These are phyloP conservation scores for Penicillium verhagenii DNA, from an alignment of 495 filamentous ascomycete species.

Conservation along the genomic window DNA sequence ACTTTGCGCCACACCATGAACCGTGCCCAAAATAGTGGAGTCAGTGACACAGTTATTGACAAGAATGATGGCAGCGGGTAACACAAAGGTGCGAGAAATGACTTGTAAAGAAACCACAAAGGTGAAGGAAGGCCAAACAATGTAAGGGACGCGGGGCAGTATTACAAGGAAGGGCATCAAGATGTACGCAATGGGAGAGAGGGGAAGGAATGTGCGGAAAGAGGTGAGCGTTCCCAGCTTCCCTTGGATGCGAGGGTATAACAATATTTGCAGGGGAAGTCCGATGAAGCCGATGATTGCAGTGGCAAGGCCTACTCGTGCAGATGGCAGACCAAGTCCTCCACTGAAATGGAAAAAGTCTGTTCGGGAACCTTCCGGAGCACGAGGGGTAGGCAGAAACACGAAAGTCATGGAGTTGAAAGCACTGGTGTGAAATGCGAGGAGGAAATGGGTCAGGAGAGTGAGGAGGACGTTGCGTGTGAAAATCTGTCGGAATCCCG, in stretches of 20 bases:
- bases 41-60: constrained; percentile 68
- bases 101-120: constrained; percentile 66
- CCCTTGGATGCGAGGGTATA: constrained; percentile 63
- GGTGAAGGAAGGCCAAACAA: constrained; percentile 59
- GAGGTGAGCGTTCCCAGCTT: constrained; percentile 61
- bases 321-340: constrained; percentile 67
- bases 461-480: constrained; percentile 61
- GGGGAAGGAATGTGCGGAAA: constrained; percentile 56
- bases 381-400: constrained; percentile 65
- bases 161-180: constrained; percentile 66
- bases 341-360: constrained; percentile 66
- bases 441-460: constrained; percentile 60
- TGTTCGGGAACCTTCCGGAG: constrained; percentile 42
- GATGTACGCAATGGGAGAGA: constrained; percentile 66
- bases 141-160: constrained; percentile 44
- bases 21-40: constrained; percentile 60
- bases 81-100: constrained; percentile 66
- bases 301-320: constrained; percentile 66
- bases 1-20: constrained; percentile 69
- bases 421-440: constrained; percentile 72
- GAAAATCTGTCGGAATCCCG: constrained; percentile 59
- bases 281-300: constrained; percentile 68
- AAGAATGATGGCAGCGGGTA: constrained; percentile 66
- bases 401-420: constrained; percentile 75
- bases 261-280: constrained; percentile 64